phyloP scores from a whole-genome alignment of 2,329 filamentous ascomycete species.

The Cladosporium sp. region DNA sequence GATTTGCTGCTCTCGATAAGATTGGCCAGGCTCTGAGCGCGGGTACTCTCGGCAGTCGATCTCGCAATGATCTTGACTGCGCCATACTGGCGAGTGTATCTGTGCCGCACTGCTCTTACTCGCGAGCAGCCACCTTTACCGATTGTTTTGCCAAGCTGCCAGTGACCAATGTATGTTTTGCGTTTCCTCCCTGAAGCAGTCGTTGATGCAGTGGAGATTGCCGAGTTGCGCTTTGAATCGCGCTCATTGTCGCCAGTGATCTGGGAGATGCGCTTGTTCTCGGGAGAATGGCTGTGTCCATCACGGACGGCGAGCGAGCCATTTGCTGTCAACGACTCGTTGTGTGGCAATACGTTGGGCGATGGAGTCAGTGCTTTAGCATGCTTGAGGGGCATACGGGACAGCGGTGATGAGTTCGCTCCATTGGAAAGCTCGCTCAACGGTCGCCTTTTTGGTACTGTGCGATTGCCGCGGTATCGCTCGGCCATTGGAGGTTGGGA shows the following conservation, averaged over 20 bases:
- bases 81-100: slow-evolving; percentile 69
- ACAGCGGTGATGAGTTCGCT: slow-evolving; percentile 27
- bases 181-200: slow-evolving; percentile 47
- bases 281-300: slow-evolving; percentile 33
- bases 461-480: slow-evolving; percentile 23
- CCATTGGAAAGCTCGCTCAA: slow-evolving; percentile 27
- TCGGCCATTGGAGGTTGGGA: slow-evolving; percentile 25
- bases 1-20: slow-evolving; percentile 68
- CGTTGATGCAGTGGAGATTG: slow-evolving; percentile 54
- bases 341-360: slow-evolving; percentile 33
- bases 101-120: slow-evolving; percentile 79
- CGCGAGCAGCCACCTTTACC: slow-evolving; percentile 86
- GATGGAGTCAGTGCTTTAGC: neutral
- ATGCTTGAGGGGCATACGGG: neutral
- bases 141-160: slow-evolving; percentile 84
- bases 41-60: slow-evolving; percentile 68
- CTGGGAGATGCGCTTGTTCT: slow-evolving; percentile 52
- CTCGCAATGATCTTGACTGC: slow-evolving; percentile 96
- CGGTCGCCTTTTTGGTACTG: slow-evolving; percentile 24
- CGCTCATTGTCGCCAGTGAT: slow-evolving; percentile 43
- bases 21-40: slow-evolving; percentile 79
- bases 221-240: slow-evolving; percentile 49
- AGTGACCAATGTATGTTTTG: slow-evolving; percentile 80
- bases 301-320: slow-evolving; percentile 40
- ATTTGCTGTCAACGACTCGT: slow-evolving; percentile 43